Base-by-base conservation (phyloP, 768 basidiomycete genomes). In the Hericium coralloides region DNA sequence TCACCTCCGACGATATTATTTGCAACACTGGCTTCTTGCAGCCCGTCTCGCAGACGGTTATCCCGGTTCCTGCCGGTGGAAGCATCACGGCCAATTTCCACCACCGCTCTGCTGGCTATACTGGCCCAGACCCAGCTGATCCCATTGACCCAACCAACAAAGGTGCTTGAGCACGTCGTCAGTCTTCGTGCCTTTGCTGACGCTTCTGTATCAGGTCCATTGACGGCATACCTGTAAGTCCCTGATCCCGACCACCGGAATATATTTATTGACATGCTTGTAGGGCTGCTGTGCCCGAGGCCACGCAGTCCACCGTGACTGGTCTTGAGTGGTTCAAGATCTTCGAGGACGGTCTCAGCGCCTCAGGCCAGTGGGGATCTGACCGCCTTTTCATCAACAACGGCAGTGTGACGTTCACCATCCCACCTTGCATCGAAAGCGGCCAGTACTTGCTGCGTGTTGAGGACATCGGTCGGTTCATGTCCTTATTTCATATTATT, bases 1-100 rank as follows among this genome's bases (percentile, higher is more conserved):
- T 83, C 14, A 79, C 74, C 7, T 79, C 78, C 0, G 79, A 79
- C 67, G 76, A 73, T 50, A 23, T 78, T 47, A 82, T 82, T 56
- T 83, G 82, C 73, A 83, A 83, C 54, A 79, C 80, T 20, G 80
- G 79, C 12, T 78, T 79, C 65, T 73, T 73, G 53, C 68, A 71
- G 56, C 79, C 78, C 6, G 65, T 80, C 12, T 79, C 77, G 4
- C 66, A 65, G 22, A 67, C 68, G 0, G 63, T 79, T 37, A 79
- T 82, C 62, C 68, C 70, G 12, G 78, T 80, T 8, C 69, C 81
- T 0, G 82, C 81, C 59, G 81, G 82, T 18, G 69, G 78, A 7
- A 70, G 71, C 56, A 74, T 83, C 17, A 78, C 79, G 12, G 75
- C 79, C 26, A 76, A 82, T 58, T 82, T 72, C 71, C 80, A 76